Evolutionary conservation across 768 basidiomycete species (phyloP), one percentile per base, ranked within the genome.

Genomic region (Pholiota conissans): DNA sequence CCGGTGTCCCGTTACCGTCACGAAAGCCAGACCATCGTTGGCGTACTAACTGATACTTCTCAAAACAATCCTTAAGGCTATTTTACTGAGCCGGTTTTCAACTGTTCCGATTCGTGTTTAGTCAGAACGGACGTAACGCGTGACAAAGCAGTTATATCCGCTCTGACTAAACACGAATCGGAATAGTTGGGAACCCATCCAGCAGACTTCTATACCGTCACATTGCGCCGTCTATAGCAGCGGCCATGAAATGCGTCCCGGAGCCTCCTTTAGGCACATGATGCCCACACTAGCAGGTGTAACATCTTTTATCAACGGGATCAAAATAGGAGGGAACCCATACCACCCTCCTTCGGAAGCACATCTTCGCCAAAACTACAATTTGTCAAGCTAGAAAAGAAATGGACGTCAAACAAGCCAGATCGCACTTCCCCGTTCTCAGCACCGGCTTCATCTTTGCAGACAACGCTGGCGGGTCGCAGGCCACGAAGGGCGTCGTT

Each of bases 401-500:
- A 45, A 24, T 39, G 63, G 79, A 85, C 69, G 73, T 87, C 24
- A 63, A 68, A 16, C 71, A 73, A 63, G 84, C 79, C 42, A 83
- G 87, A 52, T 75, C 80, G 28, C 79, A 80, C 34, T 91, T 91
- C 67, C 90, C 88, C 3, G 71, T 85, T 3, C 73, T 91, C 26
- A 68, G 74, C 28, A 72, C 76, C 1, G 84, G 83, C 1, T 90
- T 78, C 63, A 79, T 89, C 59, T 91, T 82, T 63, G 90, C 78
- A 2, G 90, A 91, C 73, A 91, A 89, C 58, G 90, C 90, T 0
- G 90, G 89, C 0, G 90, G 89, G 7, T 90, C 89, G 2, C 90
- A 81, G 67, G 82, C 79, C 35, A 71, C 83, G 0, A 73, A 79
- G 48, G 72, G 71, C 49, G 84, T 85, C 29, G 81, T 84, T 54